A percentile compares a stretch with the other conserved stretches of the same genome.
Evolutionary conservation across 257 asterid species (phyloP).

Genomic region (Solanum commersonii): DNA sequence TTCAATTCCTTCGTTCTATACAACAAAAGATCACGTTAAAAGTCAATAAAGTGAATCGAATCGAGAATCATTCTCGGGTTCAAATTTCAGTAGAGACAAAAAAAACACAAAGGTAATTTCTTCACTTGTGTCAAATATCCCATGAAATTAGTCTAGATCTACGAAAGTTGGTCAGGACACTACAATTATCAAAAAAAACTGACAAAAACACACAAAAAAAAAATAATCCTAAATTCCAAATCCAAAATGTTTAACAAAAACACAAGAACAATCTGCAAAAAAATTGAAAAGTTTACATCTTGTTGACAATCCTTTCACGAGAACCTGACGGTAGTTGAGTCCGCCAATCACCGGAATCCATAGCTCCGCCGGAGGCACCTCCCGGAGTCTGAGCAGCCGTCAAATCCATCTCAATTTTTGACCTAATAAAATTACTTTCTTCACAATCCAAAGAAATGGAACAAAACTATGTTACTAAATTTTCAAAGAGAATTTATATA

Average conservation of each 20-base stretch:
- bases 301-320: constrained; percentile 59
- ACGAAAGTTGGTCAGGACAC: not conserved
- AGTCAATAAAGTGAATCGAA: not conserved
- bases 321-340: constrained; percentile 46
- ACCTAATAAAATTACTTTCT: not conserved
- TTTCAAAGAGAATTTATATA: no score
- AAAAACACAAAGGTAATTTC: not conserved
- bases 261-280: not conserved
- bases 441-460: not conserved
- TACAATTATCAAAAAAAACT: not conserved
- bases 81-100: not conserved
- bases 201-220: not conserved
- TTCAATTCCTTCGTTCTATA: constrained; percentile 63
- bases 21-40: not conserved
- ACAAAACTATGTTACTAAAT: not conserved
- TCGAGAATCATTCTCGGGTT: not conserved
- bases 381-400: not conserved
- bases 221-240: not conserved
- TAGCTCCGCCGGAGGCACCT: not conserved
- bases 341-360: constrained; percentile 44
- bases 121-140: not conserved
- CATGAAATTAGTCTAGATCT: not conserved
- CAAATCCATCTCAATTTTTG: not conserved
- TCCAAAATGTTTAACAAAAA: not conserved
- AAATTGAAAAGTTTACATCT: constrained; percentile 19